phyloP scores from a whole-genome alignment of 306 rosid genomes.

The Pyrus communis region DNA sequence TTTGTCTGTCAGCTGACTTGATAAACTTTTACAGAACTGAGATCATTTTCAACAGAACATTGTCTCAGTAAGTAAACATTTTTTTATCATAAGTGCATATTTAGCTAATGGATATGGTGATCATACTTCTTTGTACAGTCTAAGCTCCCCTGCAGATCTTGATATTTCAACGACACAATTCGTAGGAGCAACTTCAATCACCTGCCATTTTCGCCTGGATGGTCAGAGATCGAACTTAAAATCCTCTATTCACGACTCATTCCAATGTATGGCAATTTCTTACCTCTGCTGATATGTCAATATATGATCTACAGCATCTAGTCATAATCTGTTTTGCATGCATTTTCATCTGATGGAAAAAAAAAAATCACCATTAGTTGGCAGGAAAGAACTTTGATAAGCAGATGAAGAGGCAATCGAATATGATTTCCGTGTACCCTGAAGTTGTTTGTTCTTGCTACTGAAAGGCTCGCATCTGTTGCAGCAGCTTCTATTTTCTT shows the following conservation, averaged over 20 bases:
- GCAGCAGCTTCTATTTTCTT: conserved; percentile 82
- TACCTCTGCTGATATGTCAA: conserved; percentile 70
- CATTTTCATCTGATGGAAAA: conserved; percentile 48
- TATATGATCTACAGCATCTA: conserved; percentile 52
- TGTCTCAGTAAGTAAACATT: conserved; percentile 7
- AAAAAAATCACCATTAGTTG: background rate
- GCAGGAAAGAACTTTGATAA: background rate
- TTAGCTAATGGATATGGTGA: background rate
- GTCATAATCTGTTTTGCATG: conserved; percentile 40
- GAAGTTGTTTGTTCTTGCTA: conserved; percentile 46
- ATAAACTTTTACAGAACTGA: conserved; percentile 68
- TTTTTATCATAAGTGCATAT: background rate
- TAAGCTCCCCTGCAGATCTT: conserved; percentile 59
- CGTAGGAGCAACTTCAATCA: conserved; percentile 70
- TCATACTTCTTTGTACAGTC: conserved; percentile 44
- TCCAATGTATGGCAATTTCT: background rate
- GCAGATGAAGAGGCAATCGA: background rate
- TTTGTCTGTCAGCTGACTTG: conserved; percentile 43
- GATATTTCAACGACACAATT: conserved; percentile 70
- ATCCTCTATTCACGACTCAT: background rate
- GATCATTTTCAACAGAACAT: conserved; percentile 15
- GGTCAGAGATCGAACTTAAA: conserved; percentile 2
- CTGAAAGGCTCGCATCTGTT: conserved; percentile 41
- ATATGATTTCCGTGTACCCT: conserved; percentile 27
- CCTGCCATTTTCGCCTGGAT: conserved; percentile 38